Evolutionary conservation across 805 yeast genomes (phyloP).

Genomic region (Saturnispora kantuleensis): DNA sequence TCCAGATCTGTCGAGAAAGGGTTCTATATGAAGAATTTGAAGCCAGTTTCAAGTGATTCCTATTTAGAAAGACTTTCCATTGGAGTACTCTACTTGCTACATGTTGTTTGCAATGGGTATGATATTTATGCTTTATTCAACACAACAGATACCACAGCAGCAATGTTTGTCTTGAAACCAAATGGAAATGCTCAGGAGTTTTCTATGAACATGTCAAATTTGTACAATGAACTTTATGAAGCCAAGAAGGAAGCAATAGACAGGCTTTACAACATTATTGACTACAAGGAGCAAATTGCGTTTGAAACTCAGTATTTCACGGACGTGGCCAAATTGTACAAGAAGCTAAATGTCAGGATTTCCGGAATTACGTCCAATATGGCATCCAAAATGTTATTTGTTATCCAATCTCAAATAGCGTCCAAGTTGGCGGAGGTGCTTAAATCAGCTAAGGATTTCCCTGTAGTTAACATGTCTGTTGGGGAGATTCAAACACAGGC

Average conservation of each 20-base stretch:
- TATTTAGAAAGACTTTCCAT: conserved; percentile 49
- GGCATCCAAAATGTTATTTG: conserved; percentile 53
- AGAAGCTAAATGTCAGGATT: conserved; percentile 45
- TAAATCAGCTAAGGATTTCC: conserved; percentile 43
- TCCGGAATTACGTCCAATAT: conserved; percentile 53
- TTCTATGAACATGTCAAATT: conserved; percentile 41
- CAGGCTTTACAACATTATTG: conserved; percentile 36
- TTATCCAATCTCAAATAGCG: conserved; percentile 64
- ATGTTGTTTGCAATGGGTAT: conserved; percentile 62
- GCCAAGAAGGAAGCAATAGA: conserved; percentile 37
- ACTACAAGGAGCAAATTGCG: conserved; percentile 40
- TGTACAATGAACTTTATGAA: conserved; percentile 45
- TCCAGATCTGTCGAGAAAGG: conserved; percentile 84
- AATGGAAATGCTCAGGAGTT: conserved; percentile 55
- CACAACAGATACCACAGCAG: conserved; percentile 45
- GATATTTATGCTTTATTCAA: conserved; percentile 62
- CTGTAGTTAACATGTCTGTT: conserved; percentile 50
- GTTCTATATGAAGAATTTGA: conserved; percentile 53
- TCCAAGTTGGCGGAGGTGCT: conserved; percentile 37
- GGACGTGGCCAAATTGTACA: conserved; percentile 45
- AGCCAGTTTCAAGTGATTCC: conserved; percentile 34
- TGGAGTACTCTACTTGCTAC: conserved; percentile 57
- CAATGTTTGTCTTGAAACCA: conserved; percentile 58
- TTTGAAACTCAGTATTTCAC: conserved; percentile 49
- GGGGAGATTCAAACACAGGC: conserved; percentile 58